A percentile compares a stretch with the other conserved stretches of the same genome.
Evolutionary conservation across 805 yeast species (phyloP).

Genomic region (Candida taoyuanica): DNA sequence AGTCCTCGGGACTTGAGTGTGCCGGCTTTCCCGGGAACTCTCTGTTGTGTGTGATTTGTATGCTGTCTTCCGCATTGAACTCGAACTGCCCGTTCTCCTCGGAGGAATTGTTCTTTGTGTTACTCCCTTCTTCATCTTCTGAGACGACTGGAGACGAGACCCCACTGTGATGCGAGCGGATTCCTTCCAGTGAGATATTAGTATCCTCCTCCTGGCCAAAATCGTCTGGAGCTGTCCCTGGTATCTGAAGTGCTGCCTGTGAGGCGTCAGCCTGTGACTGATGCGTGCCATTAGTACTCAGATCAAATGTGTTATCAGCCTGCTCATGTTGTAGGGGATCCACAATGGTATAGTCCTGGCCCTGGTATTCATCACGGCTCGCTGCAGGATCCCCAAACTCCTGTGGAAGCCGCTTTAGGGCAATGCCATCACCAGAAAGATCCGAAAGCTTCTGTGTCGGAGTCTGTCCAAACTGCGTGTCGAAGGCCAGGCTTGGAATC

Average conservation of each 20-base stretch:
- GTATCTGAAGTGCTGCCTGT: conserved; percentile 22
- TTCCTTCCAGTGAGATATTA: too few relatives aligned
- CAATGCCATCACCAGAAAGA: too few relatives aligned
- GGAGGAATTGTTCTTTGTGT: background rate
- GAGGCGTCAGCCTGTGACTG: conserved; percentile 5
- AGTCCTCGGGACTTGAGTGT: conserved; percentile 6
- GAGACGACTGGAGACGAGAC: conserved; percentile 22
- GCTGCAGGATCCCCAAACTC: too few relatives aligned
- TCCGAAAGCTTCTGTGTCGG: conserved; percentile 6
- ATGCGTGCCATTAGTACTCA: background rate
- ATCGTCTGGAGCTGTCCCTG: conserved; percentile 25
- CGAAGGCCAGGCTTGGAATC: conserved; percentile 18
- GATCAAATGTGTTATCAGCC: conserved; percentile 2
- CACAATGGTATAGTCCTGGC: conserved; percentile 6
- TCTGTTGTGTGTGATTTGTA: conserved; percentile 12
- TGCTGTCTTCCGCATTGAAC: conserved; percentile 21
- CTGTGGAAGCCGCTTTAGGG: too few relatives aligned
- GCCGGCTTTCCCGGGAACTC: background rate
- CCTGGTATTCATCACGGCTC: too few relatives aligned
- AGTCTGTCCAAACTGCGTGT: conserved; percentile 9
- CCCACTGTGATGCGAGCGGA: background rate
- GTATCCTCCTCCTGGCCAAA: background rate
- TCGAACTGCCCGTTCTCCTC: conserved; percentile 9
- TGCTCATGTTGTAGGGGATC: conserved; percentile 1
- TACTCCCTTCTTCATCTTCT: conserved; percentile 20